A percentile compares a stretch with the other conserved stretches of the same genome.
phyloP scores from a whole-genome alignment of 371 early-diverging fungal species.

The Agmasoma carcini region DNA sequence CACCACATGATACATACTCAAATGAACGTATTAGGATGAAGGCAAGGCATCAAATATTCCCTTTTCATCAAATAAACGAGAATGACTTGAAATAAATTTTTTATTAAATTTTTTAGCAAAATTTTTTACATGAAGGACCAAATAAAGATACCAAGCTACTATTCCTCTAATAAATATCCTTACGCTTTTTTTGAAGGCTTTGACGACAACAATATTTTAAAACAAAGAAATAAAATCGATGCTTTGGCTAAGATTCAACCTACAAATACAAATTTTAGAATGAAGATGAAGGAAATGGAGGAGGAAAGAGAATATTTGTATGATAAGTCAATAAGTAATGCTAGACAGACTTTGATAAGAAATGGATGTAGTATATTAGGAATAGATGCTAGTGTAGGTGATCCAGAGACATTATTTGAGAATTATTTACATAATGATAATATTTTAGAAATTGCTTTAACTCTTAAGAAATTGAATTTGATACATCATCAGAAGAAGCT shows the following conservation, averaged over 20 bases:
- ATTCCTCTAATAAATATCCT: constrained; percentile 45
- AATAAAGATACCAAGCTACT: constrained; percentile 24
- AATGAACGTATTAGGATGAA: too few relatives aligned
- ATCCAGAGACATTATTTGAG: constrained; percentile 21
- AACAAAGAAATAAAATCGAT: constrained; percentile 22
- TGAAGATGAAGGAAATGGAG: constrained; percentile 9
- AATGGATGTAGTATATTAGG: constrained; percentile 18
- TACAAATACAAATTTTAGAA: constrained; percentile 14
- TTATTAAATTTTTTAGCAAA: too few relatives aligned
- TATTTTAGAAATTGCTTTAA: constrained; percentile 35
- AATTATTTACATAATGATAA: constrained; percentile 14
- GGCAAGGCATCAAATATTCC: too few relatives aligned
- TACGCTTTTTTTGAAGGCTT: constrained; percentile 33
- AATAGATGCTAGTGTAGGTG: background rate
- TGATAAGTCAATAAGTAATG: constrained; percentile 6
- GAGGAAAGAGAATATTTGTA: constrained; percentile 13
- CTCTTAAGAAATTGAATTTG: constrained; percentile 28
- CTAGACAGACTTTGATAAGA: constrained; percentile 11
- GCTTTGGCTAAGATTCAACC: constrained; percentile 41
- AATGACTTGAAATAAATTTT: too few relatives aligned
- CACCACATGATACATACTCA: too few relatives aligned
- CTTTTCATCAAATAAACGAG: too few relatives aligned
- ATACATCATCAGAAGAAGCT: constrained; percentile 39
- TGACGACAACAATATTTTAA: constrained; percentile 7
- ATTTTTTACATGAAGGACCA: constrained; percentile 7